Percentiles rank a stretch among this genome's conserved stretches.
These are phyloP conservation scores for Peterozyma toletana DNA, from an alignment of 805 yeast species.

Conservation along the genomic window DNA sequence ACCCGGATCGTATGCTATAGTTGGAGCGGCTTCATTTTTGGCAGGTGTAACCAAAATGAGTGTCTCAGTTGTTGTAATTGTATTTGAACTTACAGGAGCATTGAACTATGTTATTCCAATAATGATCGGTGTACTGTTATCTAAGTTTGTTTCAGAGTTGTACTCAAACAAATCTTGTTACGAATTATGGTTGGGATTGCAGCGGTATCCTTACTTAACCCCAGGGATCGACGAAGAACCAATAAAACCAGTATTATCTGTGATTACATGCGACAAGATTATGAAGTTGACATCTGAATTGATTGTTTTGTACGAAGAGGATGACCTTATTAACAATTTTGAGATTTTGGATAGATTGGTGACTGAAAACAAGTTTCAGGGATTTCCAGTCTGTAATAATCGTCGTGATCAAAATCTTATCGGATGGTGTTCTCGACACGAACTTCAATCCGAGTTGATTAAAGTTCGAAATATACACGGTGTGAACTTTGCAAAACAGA, in stretches of 20 bases:
- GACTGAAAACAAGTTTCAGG: conserved; percentile 19
- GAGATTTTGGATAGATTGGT: conserved; percentile 16
- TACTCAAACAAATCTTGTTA: conserved; percentile 55
- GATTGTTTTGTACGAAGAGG: conserved; percentile 24
- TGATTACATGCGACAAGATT: conserved; percentile 22
- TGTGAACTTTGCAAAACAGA: conserved; percentile 2
- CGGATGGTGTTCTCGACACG: conserved; percentile 36
- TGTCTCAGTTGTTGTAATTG: conserved; percentile 70
- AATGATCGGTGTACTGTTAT: conserved; percentile 73
- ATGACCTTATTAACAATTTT: conserved; percentile 17
- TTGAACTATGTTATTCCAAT: conserved; percentile 77
- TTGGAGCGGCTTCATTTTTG: conserved; percentile 79
- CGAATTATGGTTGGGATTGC: conserved; percentile 44
- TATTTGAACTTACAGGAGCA: conserved; percentile 84
- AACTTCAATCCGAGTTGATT: conserved; percentile 23
- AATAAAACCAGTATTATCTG: conserved; percentile 28
- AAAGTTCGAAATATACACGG: conserved; percentile 8
- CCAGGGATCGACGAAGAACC: conserved; percentile 28
- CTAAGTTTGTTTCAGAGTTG: conserved; percentile 66
- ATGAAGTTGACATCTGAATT: conserved; percentile 26
- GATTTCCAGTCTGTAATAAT: conserved; percentile 37
- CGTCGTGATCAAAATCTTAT: conserved; percentile 23
- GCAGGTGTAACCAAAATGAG: conserved; percentile 79
- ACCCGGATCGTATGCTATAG: conserved; percentile 83
- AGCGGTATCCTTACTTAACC: conserved; percentile 33